A percentile compares a stretch with the other conserved stretches of the same genome.
These are phyloP conservation scores for Lagenidium giganteum DNA, from an alignment of 352 stramenopile genomes.

Conservation along the genomic window DNA sequence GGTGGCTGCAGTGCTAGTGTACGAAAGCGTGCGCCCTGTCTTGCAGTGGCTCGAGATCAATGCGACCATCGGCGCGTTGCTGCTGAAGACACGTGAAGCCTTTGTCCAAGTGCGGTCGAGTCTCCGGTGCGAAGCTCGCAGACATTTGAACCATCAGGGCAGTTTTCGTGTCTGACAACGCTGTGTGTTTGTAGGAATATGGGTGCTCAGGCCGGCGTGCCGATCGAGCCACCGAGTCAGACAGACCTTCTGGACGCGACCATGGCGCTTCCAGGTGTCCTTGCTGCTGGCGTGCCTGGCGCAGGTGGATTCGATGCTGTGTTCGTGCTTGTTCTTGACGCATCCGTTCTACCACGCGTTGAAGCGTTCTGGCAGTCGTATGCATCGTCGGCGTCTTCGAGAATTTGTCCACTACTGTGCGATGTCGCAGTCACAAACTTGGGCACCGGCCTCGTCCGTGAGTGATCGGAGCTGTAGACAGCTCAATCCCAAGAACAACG, in stretches of 20 bases:
- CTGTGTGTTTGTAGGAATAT: conserved; percentile 41
- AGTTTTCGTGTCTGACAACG: no score
- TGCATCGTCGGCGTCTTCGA: conserved; percentile 13
- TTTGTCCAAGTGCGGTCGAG: conserved; percentile 75
- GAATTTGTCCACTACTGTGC: conserved; percentile 67
- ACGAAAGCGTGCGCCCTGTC: not conserved
- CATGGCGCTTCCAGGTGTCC: conserved; percentile 88
- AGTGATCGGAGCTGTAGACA: no score
- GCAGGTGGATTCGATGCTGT: conserved; percentile 95
- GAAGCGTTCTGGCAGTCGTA: conserved; percentile 62
- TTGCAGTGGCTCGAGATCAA: conserved; percentile 41
- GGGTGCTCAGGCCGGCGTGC: conserved; percentile 84
- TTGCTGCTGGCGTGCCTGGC: conserved; percentile 92
- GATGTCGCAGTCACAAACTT: no score
- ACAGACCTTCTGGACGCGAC: conserved; percentile 92
- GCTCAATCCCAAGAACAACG: no score
- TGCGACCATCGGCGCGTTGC: conserved; percentile 22
- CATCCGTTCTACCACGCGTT: conserved; percentile 40
- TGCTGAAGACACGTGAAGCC: conserved; percentile 56
- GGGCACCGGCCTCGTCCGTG: no score
- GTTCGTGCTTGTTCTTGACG: conserved; percentile 86
- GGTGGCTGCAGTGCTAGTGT: no score
- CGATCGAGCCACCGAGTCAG: conserved; percentile 92
- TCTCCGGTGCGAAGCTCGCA: no score
- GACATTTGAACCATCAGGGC: no score